These are phyloP conservation scores for Penicillium bovifimosum DNA, from an alignment of 495 filamentous ascomycete species.

Conservation along the genomic window DNA sequence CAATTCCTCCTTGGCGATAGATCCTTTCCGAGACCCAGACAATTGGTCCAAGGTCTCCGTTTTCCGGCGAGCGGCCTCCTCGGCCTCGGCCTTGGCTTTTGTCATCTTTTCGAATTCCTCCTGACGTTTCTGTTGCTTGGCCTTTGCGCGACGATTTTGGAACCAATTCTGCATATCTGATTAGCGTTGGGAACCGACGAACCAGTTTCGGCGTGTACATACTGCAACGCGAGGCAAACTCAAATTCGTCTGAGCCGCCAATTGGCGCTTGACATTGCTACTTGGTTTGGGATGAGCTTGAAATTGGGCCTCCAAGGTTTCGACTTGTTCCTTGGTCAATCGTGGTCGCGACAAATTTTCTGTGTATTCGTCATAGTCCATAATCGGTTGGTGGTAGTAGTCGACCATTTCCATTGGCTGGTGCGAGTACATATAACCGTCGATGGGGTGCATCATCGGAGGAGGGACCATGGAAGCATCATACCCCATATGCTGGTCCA, in stretches of 20 bases:
- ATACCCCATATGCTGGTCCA: conserved; percentile 38
- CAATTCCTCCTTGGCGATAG: conserved; percentile 24
- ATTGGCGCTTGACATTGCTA: conserved; percentile 66
- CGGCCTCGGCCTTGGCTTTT: conserved; percentile 46
- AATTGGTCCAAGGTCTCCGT: conserved; percentile 24
- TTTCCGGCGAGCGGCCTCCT: conserved; percentile 37
- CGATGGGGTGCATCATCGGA: conserved; percentile 41
- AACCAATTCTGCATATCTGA: conserved; percentile 69
- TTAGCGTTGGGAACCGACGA: conserved; percentile 8
- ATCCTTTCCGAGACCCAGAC: conserved; percentile 21
- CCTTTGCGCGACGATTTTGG: conserved; percentile 80
- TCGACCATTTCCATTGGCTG: conserved; percentile 43
- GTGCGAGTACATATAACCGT: conserved; percentile 41
- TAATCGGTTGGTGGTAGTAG: conserved; percentile 45
- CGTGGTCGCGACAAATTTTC: conserved; percentile 56
- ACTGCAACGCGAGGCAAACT: conserved; percentile 75
- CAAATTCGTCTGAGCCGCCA: conserved; percentile 66
- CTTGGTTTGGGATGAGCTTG: conserved; percentile 71
- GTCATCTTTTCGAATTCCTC: conserved; percentile 57
- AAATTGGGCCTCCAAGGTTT: conserved; percentile 69
- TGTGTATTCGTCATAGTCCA: conserved; percentile 47
- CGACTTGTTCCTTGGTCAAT: conserved; percentile 77
- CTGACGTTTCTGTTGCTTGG: conserved; percentile 70
- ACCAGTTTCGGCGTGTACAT: conserved; percentile 26
- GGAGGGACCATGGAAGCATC: conserved; percentile 39